These are phyloP conservation scores for Agastache rugosa DNA, from an alignment of 257 asterid species.

Conservation along the genomic window DNA sequence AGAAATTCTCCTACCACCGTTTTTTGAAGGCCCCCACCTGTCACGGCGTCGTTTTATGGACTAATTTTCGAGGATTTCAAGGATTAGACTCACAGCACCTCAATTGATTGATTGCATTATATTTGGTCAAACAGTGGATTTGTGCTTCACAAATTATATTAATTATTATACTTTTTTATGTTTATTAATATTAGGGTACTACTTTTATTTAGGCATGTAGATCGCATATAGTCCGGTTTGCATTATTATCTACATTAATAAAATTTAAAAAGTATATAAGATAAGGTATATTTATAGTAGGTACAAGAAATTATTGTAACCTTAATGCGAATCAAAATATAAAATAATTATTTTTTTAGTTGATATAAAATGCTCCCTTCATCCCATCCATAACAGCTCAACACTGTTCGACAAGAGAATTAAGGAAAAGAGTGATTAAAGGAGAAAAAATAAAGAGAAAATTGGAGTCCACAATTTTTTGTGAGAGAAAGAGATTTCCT, in stretches of 20 bases:
- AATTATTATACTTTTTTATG: background rate
- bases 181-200: background rate
- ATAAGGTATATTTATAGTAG: background rate
- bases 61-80: background rate
- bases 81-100: too few species aligned
- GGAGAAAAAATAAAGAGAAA: too few species aligned
- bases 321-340: background rate
- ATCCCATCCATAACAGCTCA: too few species aligned
- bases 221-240: background rate
- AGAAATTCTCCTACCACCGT: slow-evolving; percentile 7
- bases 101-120: background rate
- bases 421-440: too few species aligned
- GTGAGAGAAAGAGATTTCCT: too few species aligned
- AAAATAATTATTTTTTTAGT: too few species aligned
- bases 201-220: background rate
- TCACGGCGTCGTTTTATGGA: slow-evolving; percentile 29
- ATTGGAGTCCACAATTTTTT: too few species aligned
- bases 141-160: background rate
- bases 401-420: too few species aligned
- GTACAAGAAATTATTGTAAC: background rate
- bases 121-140: background rate
- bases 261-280: background rate
- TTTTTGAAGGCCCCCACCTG: slow-evolving; percentile 2
- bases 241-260: too few species aligned
- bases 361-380: too few species aligned